Percentiles rank a stretch among this genome's conserved stretches.
phyloP scores from a whole-genome alignment of 805 yeast genomes.

The Monosporozyma aerobia region DNA sequence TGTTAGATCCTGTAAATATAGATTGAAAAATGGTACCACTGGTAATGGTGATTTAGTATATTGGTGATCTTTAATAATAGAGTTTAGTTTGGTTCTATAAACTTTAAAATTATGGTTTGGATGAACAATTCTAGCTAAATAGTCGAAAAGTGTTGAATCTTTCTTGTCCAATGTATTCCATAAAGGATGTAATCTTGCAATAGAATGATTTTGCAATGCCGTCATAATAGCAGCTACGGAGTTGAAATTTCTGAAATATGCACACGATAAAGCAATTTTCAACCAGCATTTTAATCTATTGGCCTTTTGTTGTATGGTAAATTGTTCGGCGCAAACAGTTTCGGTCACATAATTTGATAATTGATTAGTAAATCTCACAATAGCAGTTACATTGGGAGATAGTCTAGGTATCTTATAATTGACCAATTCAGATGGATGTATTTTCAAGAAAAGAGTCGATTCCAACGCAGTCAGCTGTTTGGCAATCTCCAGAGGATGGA shows the following conservation, averaged over 20 bases:
- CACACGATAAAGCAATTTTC: slow-evolving; percentile 61
- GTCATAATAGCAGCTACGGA: slow-evolving; percentile 74
- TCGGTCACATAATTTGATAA: slow-evolving; percentile 67
- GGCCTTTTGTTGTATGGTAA: slow-evolving; percentile 39
- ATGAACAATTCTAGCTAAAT: slow-evolving; percentile 57
- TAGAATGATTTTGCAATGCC: slow-evolving; percentile 60
- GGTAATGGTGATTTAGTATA: slow-evolving; percentile 36
- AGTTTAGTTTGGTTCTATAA: slow-evolving; percentile 54
- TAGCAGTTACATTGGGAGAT: slow-evolving; percentile 55
- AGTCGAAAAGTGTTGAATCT: slow-evolving; percentile 52
- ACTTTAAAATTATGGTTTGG: slow-evolving; percentile 67
- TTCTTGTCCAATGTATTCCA: slow-evolving; percentile 54
- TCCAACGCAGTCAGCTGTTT: slow-evolving; percentile 70
- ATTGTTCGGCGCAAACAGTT: slow-evolving; percentile 47
- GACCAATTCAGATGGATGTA: slow-evolving; percentile 56
- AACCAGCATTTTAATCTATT: slow-evolving; percentile 60
- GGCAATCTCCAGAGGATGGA: slow-evolving; percentile 66
- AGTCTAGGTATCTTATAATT: slow-evolving; percentile 49
- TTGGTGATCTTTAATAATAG: slow-evolving; percentile 38
- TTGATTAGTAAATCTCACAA: slow-evolving; percentile 60
- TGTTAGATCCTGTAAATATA: slow-evolving; percentile 70
- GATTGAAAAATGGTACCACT: slow-evolving; percentile 65
- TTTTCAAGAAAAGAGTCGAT: slow-evolving; percentile 51
- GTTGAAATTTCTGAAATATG: slow-evolving; percentile 66
- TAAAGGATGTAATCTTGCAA: slow-evolving; percentile 50